Percentiles rank a stretch among this genome's conserved stretches.
Evolutionary conservation across 345 rosid species (phyloP).

Genomic region (Syzygium aromaticum): DNA sequence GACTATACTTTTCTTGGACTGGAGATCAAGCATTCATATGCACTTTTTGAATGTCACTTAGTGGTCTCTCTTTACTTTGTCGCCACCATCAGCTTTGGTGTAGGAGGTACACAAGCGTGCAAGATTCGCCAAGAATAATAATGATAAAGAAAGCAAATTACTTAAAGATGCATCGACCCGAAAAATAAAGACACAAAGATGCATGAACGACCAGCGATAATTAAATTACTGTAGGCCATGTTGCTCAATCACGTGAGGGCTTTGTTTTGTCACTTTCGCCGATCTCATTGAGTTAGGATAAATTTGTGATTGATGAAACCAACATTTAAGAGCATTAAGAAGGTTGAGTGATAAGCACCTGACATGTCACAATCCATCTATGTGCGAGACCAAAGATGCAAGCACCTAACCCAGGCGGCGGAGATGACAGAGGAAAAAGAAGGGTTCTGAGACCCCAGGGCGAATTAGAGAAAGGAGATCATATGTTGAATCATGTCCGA

Average conservation of each 20-base stretch:
- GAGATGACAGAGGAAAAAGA: not conserved
- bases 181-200: not conserved
- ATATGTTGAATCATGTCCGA: not conserved
- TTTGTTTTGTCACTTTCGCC: not conserved
- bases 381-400: not conserved
- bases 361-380: not conserved
- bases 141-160: not conserved
- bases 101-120: constrained; percentile 9
- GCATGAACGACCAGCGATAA: not conserved
- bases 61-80: constrained; percentile 38
- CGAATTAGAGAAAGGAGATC: not conserved
- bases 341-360: not conserved
- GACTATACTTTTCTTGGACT: constrained; percentile 18
- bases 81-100: constrained; percentile 20
- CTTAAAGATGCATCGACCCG: not conserved
- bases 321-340: not conserved
- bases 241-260: not conserved
- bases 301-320: not conserved
- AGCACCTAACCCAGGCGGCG: not conserved
- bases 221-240: not conserved
- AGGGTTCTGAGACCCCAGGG: not conserved
- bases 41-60: not conserved
- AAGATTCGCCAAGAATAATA: constrained; percentile 12
- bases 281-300: not conserved
- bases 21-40: constrained; percentile 23